Evolutionary conservation across 495 filamentous ascomycete species (phyloP), one percentile per base, ranked within the genome.

Genomic region (Hypomontagnella submonticulosa): DNA sequence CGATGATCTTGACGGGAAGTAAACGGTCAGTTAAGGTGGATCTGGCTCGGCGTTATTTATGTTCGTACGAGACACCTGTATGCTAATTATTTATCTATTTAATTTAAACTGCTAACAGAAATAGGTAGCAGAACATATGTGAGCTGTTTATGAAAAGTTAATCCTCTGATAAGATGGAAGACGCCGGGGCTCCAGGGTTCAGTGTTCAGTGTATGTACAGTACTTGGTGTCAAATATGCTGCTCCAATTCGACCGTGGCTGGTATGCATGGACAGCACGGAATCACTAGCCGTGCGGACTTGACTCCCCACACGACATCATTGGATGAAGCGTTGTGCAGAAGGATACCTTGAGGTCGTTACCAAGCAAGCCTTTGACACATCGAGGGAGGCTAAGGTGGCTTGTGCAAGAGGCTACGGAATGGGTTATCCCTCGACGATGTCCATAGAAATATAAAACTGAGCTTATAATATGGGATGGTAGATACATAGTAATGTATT

Each of bases 351-450:
- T 37, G 11, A 20, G 46, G 51, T 13, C 46, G 44, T 57, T 44
- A 51, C 50, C 52, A 64, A 57, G 61, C 53, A 18, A 57, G 32
- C 40, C 52, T 37, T 46, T 37, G 23, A 27, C 23, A 57, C 53
- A 57, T 44, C 52, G 43, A 23, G 19, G 37, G 33, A 18, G 40
- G 3, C 3, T 6, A 27, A 6, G 6, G 32, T 61, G 56, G 50
- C 51, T 61, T 61, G 51, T 38, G 43, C 27, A 20, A 20, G 30
- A 56, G 43, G 37, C 20, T 33, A 32, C 19, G 41, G 48, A 15
- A 23, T 27, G 38, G 44, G 34, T 6, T 37, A 15, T 3, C 38
- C 34, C 23, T 27, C 23, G 23, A 27, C 23, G 23, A 27, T 27
- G 6, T 6, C 23, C n/a, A n/a, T n/a, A n/a, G n/a, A n/a, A n/a